phyloP scores from a whole-genome alignment of 768 basidiomycete genomes.

The Boletus subparvulus region DNA sequence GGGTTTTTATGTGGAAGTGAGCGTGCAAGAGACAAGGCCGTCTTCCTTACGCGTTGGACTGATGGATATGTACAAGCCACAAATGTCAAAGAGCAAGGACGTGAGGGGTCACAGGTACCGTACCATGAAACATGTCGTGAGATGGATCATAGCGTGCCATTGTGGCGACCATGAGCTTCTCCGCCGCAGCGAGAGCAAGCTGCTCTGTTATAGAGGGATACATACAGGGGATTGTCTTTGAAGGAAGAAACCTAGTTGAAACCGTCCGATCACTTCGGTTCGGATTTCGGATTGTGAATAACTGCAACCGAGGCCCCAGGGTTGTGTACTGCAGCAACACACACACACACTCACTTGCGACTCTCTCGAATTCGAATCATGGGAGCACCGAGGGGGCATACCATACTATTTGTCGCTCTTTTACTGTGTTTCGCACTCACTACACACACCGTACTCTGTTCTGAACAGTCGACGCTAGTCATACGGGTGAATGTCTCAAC shows the following conservation, averaged over 20 bases:
- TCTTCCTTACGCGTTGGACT: constrained; percentile 83
- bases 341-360: constrained; percentile 3
- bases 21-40: constrained; percentile 67
- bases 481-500: constrained; percentile 29
- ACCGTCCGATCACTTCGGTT: background rate
- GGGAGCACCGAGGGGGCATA: constrained; percentile 15
- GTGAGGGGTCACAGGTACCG: constrained; percentile 21
- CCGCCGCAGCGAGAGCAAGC: constrained; percentile 53
- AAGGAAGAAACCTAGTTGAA: background rate
- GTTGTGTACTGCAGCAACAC: background rate
- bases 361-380: constrained; percentile 14
- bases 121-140: constrained; percentile 79
- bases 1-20: constrained; percentile 43
- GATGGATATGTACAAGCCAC: background rate
- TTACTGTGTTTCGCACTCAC: constrained; percentile 34
- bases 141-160: constrained; percentile 82
- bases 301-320: background rate
- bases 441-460: constrained; percentile 19
- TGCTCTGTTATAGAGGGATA: constrained; percentile 58
- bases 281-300: constrained; percentile 25
- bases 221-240: background rate
- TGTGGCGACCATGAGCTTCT: constrained; percentile 65
- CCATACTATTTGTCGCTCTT: constrained; percentile 44
- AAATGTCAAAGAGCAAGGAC: constrained; percentile 4
- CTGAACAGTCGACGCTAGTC: constrained; percentile 25